These are phyloP conservation scores for Xylaria sp. DNA, from an alignment of 2,329 filamentous ascomycete genomes.

Conservation along the genomic window DNA sequence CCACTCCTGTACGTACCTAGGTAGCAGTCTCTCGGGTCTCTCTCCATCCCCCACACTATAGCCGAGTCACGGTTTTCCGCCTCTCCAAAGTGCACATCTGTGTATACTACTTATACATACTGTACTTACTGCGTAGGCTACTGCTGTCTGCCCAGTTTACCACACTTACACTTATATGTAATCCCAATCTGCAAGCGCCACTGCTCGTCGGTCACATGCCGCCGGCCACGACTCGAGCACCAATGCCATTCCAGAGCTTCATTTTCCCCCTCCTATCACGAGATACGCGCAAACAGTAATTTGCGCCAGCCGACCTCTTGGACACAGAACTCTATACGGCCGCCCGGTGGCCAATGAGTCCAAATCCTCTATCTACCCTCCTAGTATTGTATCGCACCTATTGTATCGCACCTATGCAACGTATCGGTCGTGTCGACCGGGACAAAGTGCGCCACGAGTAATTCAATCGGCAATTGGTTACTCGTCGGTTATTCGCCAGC, in stretches of 20 bases:
- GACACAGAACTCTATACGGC: conserved; percentile 16
- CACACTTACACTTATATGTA: conserved; percentile 6
- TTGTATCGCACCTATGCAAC: conserved; percentile 19
- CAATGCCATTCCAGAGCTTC: conserved; percentile 32
- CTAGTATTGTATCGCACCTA: conserved; percentile 2
- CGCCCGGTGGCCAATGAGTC: conserved; percentile 22
- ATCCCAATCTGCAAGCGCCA: conserved; percentile 36
- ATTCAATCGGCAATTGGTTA: conserved; percentile 16
- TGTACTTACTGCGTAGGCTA: neutral
- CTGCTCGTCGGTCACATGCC: conserved; percentile 37
- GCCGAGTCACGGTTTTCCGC: conserved; percentile 21
- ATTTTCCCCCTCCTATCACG: conserved; percentile 24
- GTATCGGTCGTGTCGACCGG: neutral
- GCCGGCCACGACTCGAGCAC: conserved; percentile 31
- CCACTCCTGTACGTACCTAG: too few relatives aligned
- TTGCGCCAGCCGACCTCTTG: conserved; percentile 23
- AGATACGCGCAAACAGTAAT: conserved; percentile 32
- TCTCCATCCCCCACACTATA: conserved; percentile 29
- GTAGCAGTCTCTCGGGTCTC: conserved; percentile 21
- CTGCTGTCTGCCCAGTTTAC: neutral
- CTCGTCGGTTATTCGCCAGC: neutral
- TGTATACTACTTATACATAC: neutral
- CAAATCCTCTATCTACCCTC: conserved; percentile 1
- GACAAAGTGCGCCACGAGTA: conserved; percentile 17
- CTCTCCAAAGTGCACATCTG: conserved; percentile 7